Base-by-base conservation (phyloP, 805 yeast genomes). In the Sugiyamaella marilandica region DNA sequence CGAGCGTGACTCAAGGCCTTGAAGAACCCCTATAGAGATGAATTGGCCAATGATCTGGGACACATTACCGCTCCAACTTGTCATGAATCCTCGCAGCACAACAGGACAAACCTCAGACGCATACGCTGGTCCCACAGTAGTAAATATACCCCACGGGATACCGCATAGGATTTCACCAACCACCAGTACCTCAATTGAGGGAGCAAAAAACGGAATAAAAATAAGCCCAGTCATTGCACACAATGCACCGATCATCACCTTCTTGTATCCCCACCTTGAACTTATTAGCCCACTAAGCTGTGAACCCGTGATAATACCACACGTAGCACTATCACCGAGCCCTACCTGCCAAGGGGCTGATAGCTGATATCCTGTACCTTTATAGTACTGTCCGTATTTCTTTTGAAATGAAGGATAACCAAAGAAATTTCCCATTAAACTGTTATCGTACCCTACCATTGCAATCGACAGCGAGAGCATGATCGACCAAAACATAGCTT, bases 51-150 rank as follows among this genome's bases (percentile, higher is more conserved):
- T 52, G 18, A 26, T 41, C 21, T 47, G 52, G 74, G 39, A 82
- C 82, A 13, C 77, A 75, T 55, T 9, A 51, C 74, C 75, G 51
- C 47, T 47, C 53, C 69, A 43, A 44, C 34, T 32, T 53, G 76
- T 62, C 50, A 80, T 66, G 56, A 75, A 76, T 37, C 70, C 66
- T 54, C 84, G 71, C 49, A 80, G 67, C 9, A 71, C 73, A 7
- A 75, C 59, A 0, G 84, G 84, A 56, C 80, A 72, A 32, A 78
- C 77, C 58, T 80, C 84, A 19, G 80, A 68, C 16, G 83, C 80
- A 59, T 80, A 80, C 1, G 78, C 65, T 5, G 76, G 74, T 2
- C 79, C 70, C 58, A 80, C 62, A 31, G 77, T 71, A 51, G 73
- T 77, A 59, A 78, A 78, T 10, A 71, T 69, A 49, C 84, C 84